These are phyloP conservation scores for Sequoiadendron giganteum DNA, from an alignment of 75 land plant species.

Conservation along the genomic window DNA sequence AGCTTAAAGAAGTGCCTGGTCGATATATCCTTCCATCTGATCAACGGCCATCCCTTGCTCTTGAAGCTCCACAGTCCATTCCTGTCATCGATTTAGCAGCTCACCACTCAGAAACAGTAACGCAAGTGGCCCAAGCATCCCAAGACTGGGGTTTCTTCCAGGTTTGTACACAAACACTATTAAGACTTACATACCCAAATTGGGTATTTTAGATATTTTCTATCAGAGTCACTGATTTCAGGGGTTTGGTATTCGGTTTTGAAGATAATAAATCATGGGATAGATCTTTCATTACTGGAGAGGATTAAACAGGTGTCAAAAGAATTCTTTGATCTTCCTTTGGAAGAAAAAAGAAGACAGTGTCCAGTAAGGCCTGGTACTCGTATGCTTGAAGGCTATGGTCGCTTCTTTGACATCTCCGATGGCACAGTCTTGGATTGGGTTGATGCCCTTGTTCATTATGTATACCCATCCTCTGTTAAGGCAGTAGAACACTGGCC, in stretches of 20 bases:
- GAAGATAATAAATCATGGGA: constrained; percentile 12
- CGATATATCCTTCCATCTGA: constrained; percentile 1
- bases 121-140: not conserved
- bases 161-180: not conserved
- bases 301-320: not conserved
- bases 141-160: constrained; percentile 14
- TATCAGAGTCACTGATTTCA: not conserved
- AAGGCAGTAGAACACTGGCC: constrained; percentile 12
- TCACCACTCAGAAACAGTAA: not conserved
- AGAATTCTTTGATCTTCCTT: constrained; percentile 4
- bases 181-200: not conserved
- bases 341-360: constrained; percentile 6
- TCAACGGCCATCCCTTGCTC: not conserved
- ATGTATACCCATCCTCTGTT: constrained; percentile 5
- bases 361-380: constrained; percentile 9
- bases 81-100: constrained; percentile 10
- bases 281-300: constrained; percentile 8
- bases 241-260: not conserved
- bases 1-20: not conserved
- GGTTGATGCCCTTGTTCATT: constrained; percentile 17
- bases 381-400: not conserved
- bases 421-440: constrained; percentile 15
- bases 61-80: not conserved
- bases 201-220: not conserved
- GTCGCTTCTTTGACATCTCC: not conserved